Percentiles rank a stretch among this genome's conserved stretches.
Conservation (phyloP, 1,284 basidiomycete genomes). For the Ganoderma multipileum region DNA sequence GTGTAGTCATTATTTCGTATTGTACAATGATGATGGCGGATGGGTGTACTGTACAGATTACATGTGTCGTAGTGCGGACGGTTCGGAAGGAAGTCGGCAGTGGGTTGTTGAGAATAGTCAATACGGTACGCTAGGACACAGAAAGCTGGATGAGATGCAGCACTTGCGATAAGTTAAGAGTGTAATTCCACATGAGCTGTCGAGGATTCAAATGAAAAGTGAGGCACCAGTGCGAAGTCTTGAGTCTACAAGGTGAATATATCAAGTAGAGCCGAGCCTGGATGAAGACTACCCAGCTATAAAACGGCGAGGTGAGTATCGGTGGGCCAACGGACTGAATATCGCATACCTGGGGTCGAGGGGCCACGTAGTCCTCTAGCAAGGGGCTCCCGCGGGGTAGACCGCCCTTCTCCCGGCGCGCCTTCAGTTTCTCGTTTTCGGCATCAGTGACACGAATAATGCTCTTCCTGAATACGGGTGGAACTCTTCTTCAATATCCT, state of each 20-base stretch:
- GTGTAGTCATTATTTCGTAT: too few species aligned
- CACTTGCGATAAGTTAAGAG: neutral
- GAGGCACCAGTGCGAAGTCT: neutral
- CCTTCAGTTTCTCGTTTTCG: neutral
- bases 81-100: neutral
- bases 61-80: neutral
- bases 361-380: neutral
- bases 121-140: neutral
- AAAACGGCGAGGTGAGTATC: neutral
- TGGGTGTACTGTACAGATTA: neutral
- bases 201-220: too few species aligned
- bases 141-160: neutral
- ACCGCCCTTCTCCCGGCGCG: neutral
- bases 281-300: slow-evolving; percentile 25
- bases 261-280: slow-evolving; percentile 9
- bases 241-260: slow-evolving; percentile 17
- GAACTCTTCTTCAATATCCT: too few species aligned
- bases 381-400: neutral
- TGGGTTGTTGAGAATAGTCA: neutral
- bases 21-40: too few species aligned
- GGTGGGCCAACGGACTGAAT: neutral
- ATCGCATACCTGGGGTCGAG: slow-evolving; percentile 23
- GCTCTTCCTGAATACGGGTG: neutral
- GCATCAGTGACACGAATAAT: neutral
- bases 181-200: neutral